Evolutionary conservation across 2,329 filamentous ascomycete genomes (phyloP).

Genomic region (Fusarium neocosmosporiellum): DNA sequence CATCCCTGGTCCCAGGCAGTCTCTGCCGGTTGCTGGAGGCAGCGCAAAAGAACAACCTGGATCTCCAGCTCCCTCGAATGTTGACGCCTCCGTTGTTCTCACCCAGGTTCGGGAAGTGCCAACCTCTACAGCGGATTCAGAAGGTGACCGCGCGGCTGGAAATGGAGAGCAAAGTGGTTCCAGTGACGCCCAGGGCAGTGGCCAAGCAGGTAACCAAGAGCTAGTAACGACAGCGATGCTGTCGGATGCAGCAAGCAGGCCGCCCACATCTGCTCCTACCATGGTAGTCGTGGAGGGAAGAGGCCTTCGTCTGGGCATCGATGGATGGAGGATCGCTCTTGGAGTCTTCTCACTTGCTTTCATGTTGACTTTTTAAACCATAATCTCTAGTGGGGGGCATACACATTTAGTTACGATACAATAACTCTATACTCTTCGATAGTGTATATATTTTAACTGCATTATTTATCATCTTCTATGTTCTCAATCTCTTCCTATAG

Average conservation of each 20-base stretch:
- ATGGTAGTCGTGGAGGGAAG: background rate
- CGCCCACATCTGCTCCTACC: background rate
- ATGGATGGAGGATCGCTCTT: background rate
- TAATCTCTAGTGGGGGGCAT: background rate
- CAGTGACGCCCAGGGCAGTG: background rate
- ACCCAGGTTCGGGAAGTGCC: background rate
- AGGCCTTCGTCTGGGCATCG: background rate
- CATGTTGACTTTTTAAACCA: background rate
- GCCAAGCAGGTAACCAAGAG: background rate
- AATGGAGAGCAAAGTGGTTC: background rate
- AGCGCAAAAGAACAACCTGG: accelerated
- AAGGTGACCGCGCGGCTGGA: background rate
- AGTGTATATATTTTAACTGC: background rate
- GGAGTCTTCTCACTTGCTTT: background rate
- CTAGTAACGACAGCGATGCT: background rate
- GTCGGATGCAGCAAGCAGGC: background rate
- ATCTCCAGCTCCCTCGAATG: background rate
- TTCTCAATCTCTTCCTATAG: background rate
- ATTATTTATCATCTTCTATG: background rate
- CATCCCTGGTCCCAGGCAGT: background rate
- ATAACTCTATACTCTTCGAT: background rate
- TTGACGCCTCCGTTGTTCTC: background rate
- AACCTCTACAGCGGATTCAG: background rate
- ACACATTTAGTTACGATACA: background rate
- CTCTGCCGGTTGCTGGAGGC: background rate